Percentiles rank a stretch among this genome's conserved stretches.
phyloP scores from a whole-genome alignment of 768 basidiomycete genomes.

The Clitopilus passeckerianus region DNA sequence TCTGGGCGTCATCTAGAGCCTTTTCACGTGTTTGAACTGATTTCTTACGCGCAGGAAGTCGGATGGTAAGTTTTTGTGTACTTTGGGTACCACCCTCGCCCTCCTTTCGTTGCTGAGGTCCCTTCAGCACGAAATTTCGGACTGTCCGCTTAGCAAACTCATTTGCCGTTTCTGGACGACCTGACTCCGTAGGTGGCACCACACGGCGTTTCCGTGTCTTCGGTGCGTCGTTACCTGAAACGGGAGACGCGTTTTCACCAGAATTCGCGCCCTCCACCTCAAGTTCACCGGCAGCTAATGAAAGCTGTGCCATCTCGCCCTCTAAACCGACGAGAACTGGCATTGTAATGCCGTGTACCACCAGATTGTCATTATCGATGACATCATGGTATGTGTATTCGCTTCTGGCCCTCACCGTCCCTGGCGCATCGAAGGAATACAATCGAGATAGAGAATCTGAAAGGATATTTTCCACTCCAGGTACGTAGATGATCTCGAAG shows the following conservation, averaged over 20 bases:
- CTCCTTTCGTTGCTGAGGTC: conserved; percentile 7
- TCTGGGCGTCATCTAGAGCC: no score
- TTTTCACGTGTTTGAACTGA: no score
- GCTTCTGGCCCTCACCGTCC: conserved; percentile 5
- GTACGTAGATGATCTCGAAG: conserved; percentile 5
- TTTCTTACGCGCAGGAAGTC: neutral
- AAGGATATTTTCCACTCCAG: conserved; percentile 7
- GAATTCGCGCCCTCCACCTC: neutral
- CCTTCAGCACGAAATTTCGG: conserved; percentile 5
- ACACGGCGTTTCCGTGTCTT: no score
- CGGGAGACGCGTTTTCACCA: no score
- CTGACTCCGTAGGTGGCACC: neutral
- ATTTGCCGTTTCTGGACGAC: conserved; percentile 3
- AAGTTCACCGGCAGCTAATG: no score
- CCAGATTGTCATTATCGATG: neutral
- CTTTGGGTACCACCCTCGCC: neutral
- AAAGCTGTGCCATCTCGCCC: neutral
- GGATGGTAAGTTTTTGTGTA: neutral
- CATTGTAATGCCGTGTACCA: neutral
- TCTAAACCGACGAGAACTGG: conserved; percentile 9
- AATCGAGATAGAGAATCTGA: conserved; percentile 26
- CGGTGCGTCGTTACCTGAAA: no score
- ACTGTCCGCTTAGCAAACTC: conserved; percentile 4
- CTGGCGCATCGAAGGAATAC: conserved; percentile 4
- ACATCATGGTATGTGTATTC: conserved; percentile 9